Conservation (phyloP, 2,329 filamentous ascomycete genomes). For the Grosmannia clavigera region DNA sequence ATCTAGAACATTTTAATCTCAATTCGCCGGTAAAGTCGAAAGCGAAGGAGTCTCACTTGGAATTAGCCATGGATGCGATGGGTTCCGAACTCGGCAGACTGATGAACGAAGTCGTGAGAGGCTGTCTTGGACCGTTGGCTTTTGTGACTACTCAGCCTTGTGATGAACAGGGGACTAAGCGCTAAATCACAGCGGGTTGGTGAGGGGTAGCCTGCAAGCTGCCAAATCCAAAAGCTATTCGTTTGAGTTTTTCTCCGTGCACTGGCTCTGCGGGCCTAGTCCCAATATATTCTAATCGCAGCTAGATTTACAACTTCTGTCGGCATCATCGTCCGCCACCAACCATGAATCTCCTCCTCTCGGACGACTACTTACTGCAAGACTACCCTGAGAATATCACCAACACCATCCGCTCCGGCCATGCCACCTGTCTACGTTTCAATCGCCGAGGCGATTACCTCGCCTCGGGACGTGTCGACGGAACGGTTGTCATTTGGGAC, state of each 20-base stretch:
- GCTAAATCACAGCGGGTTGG: not conserved
- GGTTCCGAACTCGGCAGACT: not conserved
- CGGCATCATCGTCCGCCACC: not conserved
- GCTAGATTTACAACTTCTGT: not conserved
- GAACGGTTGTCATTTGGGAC: constrained; percentile 91
- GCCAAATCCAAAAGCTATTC: not conserved
- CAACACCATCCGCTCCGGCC: constrained; percentile 65
- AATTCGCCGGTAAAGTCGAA: not conserved
- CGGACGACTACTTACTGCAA: constrained; percentile 52
- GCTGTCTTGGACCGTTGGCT: not conserved
- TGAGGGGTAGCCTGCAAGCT: not conserved
- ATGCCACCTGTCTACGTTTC: constrained; percentile 65
- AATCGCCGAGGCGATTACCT: constrained; percentile 90
- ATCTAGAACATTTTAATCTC: constrained; percentile 29
- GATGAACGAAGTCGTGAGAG: not conserved
- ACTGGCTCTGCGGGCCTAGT: not conserved
- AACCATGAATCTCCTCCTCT: constrained; percentile 46
- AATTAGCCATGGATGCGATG: constrained; percentile 15
- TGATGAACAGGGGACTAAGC: not conserved
- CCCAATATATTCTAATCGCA: not conserved
- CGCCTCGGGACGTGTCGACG: constrained; percentile 86
- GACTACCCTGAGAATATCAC: constrained; percentile 88
- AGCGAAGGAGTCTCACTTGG: constrained; percentile 25
- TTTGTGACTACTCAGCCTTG: constrained; percentile 2
- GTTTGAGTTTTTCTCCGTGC: not conserved